Evolutionary conservation across 2,329 filamentous ascomycete species (phyloP).

Genomic region (Trichoderma sp.): DNA sequence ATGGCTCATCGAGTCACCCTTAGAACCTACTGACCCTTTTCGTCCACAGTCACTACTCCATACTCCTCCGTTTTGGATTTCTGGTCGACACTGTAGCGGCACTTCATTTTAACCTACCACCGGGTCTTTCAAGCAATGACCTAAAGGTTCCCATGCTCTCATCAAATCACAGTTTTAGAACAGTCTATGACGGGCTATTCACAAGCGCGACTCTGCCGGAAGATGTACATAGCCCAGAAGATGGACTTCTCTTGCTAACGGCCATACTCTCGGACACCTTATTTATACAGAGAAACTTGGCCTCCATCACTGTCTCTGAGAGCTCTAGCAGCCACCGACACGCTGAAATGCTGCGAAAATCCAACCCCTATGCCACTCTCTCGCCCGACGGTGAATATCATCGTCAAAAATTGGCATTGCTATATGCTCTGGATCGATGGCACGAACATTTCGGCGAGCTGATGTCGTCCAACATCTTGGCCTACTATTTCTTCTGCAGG

Average conservation of each 20-base stretch:
- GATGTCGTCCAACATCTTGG: neutral
- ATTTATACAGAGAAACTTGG: neutral
- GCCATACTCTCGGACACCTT: neutral
- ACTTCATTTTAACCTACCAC: neutral
- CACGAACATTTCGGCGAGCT: neutral
- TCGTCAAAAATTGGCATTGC: neutral
- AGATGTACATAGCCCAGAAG: neutral
- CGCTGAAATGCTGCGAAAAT: neutral
- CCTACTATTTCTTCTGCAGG: neutral
- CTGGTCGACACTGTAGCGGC: neutral
- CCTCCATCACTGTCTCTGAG: neutral
- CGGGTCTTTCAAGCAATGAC: neutral
- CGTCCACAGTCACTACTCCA: neutral
- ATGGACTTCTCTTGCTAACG: neutral
- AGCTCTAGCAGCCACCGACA: too few species aligned
- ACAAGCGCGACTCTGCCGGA: neutral
- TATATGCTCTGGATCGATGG: neutral
- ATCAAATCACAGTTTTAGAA: neutral
- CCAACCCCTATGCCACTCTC: neutral
- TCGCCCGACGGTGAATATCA: neutral
- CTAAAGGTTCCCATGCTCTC: neutral
- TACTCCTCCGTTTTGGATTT: neutral
- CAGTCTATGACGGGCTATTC: neutral
- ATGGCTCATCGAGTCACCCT: too few species aligned
- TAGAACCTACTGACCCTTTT: neutral